Base-by-base conservation (phyloP, 306 rosid species). In the Styphnolobium japonicum region DNA sequence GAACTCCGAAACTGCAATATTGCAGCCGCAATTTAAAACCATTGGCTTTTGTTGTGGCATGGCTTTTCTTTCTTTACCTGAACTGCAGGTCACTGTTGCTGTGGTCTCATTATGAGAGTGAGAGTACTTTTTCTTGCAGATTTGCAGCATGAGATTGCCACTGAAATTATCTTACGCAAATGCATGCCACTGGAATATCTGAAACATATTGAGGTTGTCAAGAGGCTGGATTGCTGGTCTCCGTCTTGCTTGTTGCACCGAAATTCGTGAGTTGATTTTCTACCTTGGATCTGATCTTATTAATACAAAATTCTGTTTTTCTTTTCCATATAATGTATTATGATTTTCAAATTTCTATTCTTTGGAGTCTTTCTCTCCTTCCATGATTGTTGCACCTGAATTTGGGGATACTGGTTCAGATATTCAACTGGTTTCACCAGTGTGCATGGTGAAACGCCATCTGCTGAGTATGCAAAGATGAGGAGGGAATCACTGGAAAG, bases 361-460 rank as follows among this genome's bases (percentile, higher is more conserved):
- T 9, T 68, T 31, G 49, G 74, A 58, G 52, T 68, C 36, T 79
- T 79, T 55, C 23, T 49, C 39, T n/a, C 19, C 22, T 58, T 71
- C 39, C n/a, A 29, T 31, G 31, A 36, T 49, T 72, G 9, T 70
- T 14, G 71, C 16, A 42, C 49, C 37, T 73, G 46, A 22, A 39
- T 45, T 53, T 45, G 83, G 63, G 70, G 81, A 76, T 86, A 36
- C 34, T 79, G 79, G 25, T 46, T 84, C 90, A 92, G 99, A 61
- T 88, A 86, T 80, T 93, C 98, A 21, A 86, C 97, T 5, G 88
- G 97, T 63, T 94, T 86, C 87, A 88, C 97, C 43, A 95, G 94
- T 15, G 97, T 95, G 82, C 99, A 95, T 25, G 98, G 98, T 51
- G 99, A 89, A 77, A 81, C 86, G 18, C 96, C 99, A n/a, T 86